Percentiles rank a stretch among this genome's conserved stretches.
Evolutionary conservation across 2,329 filamentous ascomycete genomes (phyloP).

Genomic region (Aspergillus terreus): DNA sequence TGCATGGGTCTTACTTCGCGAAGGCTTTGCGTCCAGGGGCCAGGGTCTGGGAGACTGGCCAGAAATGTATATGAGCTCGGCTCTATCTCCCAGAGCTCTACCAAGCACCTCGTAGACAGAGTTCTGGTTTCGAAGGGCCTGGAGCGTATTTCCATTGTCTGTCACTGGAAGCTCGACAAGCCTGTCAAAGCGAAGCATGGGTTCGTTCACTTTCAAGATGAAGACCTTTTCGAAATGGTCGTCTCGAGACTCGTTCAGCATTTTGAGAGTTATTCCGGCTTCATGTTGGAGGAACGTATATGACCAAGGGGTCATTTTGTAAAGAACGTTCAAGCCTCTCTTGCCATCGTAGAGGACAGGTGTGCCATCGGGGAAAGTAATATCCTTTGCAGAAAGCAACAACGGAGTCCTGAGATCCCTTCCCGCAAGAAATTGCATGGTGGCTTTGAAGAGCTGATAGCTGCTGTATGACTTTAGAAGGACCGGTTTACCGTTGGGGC

Average conservation of each 20-base stretch:
- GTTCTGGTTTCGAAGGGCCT: conserved; percentile 26
- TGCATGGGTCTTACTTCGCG: conserved; percentile 22
- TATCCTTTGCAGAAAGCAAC: conserved; percentile 32
- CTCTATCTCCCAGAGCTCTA: conserved; percentile 71
- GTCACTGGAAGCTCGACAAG: conserved; percentile 36
- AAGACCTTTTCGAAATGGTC: conserved; percentile 86
- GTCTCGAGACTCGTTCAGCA: conserved; percentile 68
- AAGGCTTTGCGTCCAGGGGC: conserved; percentile 43
- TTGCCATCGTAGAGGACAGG: conserved; percentile 77
- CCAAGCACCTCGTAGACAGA: conserved; percentile 62
- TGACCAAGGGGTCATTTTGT: conserved; percentile 87
- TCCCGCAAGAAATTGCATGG: conserved; percentile 77
- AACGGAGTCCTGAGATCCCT: conserved; percentile 70
- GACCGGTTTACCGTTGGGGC: conserved; percentile 64
- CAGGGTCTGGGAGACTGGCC: conserved; percentile 41
- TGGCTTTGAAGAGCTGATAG: conserved; percentile 92
- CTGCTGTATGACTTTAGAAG: conserved; percentile 79
- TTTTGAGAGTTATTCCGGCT: conserved; percentile 68
- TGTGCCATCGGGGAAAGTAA: conserved; percentile 41
- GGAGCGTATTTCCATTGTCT: conserved; percentile 24
- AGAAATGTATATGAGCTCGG: conserved; percentile 62
- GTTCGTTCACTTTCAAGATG: conserved; percentile 57
- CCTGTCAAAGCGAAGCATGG: conserved; percentile 54
- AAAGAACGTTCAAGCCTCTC: conserved; percentile 75
- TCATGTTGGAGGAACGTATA: conserved; percentile 70